phyloP scores from a whole-genome alignment of 148 eudicot species.

The Suaeda aralocaspica region DNA sequence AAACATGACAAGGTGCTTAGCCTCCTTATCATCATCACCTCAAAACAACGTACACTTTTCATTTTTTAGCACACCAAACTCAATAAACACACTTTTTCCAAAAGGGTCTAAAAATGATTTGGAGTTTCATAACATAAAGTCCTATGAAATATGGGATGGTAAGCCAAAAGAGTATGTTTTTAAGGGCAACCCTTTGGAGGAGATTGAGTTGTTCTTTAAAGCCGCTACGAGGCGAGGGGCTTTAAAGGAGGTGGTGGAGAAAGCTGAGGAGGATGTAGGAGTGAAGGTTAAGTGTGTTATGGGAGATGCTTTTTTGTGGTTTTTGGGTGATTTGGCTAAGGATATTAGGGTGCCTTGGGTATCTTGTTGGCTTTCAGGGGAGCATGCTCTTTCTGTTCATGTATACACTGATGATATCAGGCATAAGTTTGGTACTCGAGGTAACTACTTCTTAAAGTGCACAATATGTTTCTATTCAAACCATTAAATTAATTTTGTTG shows the following conservation, averaged over 20 bases:
- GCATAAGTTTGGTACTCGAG: slow-evolving; percentile 23
- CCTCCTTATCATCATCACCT: slow-evolving; percentile 12
- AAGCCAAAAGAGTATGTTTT: slow-evolving; percentile 21
- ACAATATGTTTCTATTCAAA: no score
- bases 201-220: slow-evolving; percentile 19
- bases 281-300: slow-evolving; percentile 23
- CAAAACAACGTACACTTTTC: slow-evolving; percentile 11
- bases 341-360: slow-evolving; percentile 29
- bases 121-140: not conserved
- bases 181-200: slow-evolving; percentile 22
- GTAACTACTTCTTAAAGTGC: no score
- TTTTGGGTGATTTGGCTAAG: slow-evolving; percentile 21
- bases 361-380: slow-evolving; percentile 20
- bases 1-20: slow-evolving; percentile 10
- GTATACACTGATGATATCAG: slow-evolving; percentile 29
- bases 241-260: slow-evolving; percentile 14
- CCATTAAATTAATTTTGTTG: no score
- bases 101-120: not conserved
- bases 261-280: slow-evolving; percentile 24
- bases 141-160: slow-evolving; percentile 25
- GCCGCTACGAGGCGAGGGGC: not conserved
- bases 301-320: slow-evolving; percentile 31
- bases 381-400: slow-evolving; percentile 25
- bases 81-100: slow-evolving; percentile 3
- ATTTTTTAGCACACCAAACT: slow-evolving; percentile 25